phyloP scores from a whole-genome alignment of 768 basidiomycete species.

The Suillus ampliporus region DNA sequence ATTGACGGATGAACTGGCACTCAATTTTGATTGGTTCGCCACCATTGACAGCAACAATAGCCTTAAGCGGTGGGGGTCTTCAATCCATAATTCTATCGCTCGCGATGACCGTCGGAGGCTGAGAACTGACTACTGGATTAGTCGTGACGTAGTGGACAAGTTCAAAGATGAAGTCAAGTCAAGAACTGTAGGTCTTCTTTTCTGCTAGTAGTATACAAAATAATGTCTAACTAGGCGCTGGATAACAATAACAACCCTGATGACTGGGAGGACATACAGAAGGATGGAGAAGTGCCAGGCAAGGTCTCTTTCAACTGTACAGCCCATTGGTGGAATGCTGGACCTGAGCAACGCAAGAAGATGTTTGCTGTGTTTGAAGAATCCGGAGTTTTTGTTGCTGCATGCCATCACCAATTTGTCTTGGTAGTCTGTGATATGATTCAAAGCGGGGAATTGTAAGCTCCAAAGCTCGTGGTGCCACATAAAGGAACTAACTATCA shows the following conservation, averaged over 20 bases:
- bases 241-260: neutral
- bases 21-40: neutral
- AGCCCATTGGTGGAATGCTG: conserved; percentile 3
- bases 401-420: neutral
- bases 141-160: neutral
- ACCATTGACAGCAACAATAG: conserved; percentile 11
- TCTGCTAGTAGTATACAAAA: too few species aligned
- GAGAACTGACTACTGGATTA: conserved; percentile 1
- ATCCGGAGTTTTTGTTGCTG: neutral
- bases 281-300: neutral
- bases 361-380: conserved; percentile 8
- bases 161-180: conserved; percentile 6
- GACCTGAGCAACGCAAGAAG: neutral
- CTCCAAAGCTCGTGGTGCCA: too few species aligned
- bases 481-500: too few species aligned
- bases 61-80: neutral
- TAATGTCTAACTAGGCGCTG: too few species aligned
- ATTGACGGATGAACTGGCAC: neutral
- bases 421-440: conserved; percentile 4
- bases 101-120: neutral
- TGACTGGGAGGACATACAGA: conserved; percentile 1
- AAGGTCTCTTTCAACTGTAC: neutral
- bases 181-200: neutral
- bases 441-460: neutral
- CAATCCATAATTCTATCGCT: neutral